phyloP scores from a whole-genome alignment of 495 filamentous ascomycete genomes.

The Penicillium macrosclerotiorum region DNA sequence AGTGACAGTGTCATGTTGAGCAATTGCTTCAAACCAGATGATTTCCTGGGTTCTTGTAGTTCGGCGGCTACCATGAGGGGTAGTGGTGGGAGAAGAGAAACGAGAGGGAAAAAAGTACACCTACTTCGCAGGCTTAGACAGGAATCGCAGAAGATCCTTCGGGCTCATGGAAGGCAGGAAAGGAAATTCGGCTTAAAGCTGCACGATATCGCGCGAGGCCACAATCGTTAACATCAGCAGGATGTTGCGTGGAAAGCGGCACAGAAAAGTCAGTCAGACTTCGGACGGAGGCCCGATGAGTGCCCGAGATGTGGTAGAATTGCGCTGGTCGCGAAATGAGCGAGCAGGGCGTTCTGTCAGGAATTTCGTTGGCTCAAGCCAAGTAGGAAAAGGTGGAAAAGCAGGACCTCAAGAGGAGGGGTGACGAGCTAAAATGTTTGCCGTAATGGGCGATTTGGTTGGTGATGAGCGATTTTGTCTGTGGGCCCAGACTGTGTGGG shows the following conservation, averaged over 20 bases:
- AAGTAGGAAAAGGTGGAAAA: slow-evolving; percentile 9
- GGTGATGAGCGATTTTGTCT: slow-evolving; percentile 31
- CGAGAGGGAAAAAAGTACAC: slow-evolving; percentile 26
- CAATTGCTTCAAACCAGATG: not conserved
- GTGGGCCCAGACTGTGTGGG: slow-evolving; percentile 28
- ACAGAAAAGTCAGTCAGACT: slow-evolving; percentile 15
- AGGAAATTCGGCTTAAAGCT: slow-evolving; percentile 34
- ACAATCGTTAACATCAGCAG: slow-evolving; percentile 41
- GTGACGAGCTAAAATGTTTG: slow-evolving; percentile 24
- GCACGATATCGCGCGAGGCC: slow-evolving; percentile 37
- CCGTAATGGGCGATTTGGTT: slow-evolving; percentile 16
- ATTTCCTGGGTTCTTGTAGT: not conserved
- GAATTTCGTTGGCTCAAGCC: slow-evolving; percentile 1
- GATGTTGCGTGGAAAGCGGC: slow-evolving; percentile 5
- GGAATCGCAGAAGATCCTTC: slow-evolving; percentile 88
- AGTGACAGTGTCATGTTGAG: not conserved
- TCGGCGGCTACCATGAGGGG: slow-evolving; percentile 5
- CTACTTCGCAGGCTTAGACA: slow-evolving; percentile 95
- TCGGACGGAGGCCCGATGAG: slow-evolving; percentile 16
- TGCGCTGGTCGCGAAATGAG: slow-evolving; percentile 4
- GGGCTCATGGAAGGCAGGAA: slow-evolving; percentile 75
- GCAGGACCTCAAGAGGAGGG: slow-evolving; percentile 11
- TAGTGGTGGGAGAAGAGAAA: slow-evolving; percentile 8
- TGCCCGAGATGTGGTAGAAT: slow-evolving; percentile 23
- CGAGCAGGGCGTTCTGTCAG: slow-evolving; percentile 8